Evolutionary conservation across 257 asterid genomes (phyloP).

Genomic region (Plantago major): DNA sequence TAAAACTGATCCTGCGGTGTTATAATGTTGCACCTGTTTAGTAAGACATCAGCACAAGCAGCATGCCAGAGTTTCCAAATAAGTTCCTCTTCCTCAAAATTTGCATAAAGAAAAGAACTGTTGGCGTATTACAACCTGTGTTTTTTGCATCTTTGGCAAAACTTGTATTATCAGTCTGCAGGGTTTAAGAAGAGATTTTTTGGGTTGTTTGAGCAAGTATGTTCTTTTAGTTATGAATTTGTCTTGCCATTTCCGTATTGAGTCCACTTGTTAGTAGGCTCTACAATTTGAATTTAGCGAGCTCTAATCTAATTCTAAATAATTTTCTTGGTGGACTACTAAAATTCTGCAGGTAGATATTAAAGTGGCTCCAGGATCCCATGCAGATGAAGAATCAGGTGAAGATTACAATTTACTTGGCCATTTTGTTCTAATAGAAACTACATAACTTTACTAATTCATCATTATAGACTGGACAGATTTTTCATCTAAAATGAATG

Average conservation of each 20-base stretch:
- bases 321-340: constrained; percentile 16
- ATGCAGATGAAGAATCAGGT: constrained; percentile 92
- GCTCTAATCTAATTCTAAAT: constrained; percentile 7
- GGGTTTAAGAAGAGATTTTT: not conserved
- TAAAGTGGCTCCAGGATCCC: constrained; percentile 94
- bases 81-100: too few species aligned
- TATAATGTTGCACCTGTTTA: too few species aligned
- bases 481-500: not conserved
- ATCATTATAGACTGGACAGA: not conserved
- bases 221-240: not conserved
- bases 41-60: too few species aligned
- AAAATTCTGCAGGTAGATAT: constrained; percentile 67
- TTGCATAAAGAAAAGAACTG: too few species aligned
- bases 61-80: too few species aligned
- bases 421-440: not conserved
- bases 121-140: too few species aligned
- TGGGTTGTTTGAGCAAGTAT: constrained; percentile 4
- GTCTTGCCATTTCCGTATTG: not conserved
- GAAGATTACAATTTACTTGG: constrained; percentile 9
- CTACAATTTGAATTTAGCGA: not conserved
- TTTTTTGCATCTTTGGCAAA: too few species aligned
- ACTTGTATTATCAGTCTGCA: too few species aligned
- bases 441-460: too few species aligned
- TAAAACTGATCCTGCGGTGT: too few species aligned
- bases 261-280: not conserved